phyloP scores from a whole-genome alignment of 2,329 filamentous ascomycete genomes.

The Aspergillus puulaauensis region DNA sequence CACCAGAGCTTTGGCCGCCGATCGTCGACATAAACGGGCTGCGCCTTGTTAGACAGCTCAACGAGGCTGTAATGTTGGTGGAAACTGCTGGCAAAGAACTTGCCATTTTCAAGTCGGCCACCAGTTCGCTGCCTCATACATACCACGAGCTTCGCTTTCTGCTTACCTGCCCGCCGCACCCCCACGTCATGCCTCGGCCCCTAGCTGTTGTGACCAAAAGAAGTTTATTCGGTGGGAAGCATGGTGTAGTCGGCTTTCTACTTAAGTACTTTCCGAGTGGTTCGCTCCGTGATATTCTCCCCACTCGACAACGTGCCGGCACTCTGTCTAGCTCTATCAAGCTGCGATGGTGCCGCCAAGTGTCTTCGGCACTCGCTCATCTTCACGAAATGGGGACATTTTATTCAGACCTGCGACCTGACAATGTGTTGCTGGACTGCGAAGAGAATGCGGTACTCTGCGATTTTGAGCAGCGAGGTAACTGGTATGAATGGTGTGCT shows the following conservation, averaged over 20 bases:
- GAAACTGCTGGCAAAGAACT: neutral
- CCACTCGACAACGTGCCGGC: constrained; percentile 1
- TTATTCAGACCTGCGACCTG: constrained; percentile 8
- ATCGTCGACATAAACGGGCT: neutral
- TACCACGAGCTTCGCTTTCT: constrained; percentile 10
- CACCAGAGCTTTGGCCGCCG: constrained; percentile 2
- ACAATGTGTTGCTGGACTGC: constrained; percentile 8
- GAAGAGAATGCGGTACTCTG: constrained; percentile 3
- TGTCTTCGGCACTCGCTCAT: constrained; percentile 6
- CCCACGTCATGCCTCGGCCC: constrained; percentile 6
- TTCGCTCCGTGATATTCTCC: constrained; percentile 7
- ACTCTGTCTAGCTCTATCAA: constrained; percentile 3
- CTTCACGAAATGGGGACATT: neutral
- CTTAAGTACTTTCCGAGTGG: neutral
- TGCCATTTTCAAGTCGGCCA: constrained; percentile 5
- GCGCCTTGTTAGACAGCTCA: constrained; percentile 3
- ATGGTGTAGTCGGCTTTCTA: constrained; percentile 4
- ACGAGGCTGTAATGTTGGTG: constrained; percentile 4
- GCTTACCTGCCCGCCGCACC: constrained; percentile 2
- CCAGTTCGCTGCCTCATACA: constrained; percentile 2
- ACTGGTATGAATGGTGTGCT: constrained; percentile 11
- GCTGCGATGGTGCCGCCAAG: constrained; percentile 8
- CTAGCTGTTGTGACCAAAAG: constrained; percentile 6
- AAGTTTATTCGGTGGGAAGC: constrained; percentile 2
- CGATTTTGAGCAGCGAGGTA: constrained; percentile 10